These are phyloP conservation scores for Phoenix roebelenii DNA, from an alignment of 176 grass and related monocot genomes.

Conservation along the genomic window DNA sequence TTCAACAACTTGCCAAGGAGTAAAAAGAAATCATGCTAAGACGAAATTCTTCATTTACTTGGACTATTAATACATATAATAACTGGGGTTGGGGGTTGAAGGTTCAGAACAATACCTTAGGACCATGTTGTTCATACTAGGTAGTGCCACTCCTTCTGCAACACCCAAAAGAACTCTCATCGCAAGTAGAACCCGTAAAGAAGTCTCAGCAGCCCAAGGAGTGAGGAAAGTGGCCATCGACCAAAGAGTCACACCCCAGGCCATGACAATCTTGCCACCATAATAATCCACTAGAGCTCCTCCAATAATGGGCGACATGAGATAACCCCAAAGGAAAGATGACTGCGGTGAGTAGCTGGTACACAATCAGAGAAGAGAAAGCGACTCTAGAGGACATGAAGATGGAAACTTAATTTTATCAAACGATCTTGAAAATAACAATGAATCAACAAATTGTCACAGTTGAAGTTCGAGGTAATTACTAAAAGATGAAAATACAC, in stretches of 20 bases:
- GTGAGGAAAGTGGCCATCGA: conserved; percentile 86
- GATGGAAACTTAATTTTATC: too few species aligned
- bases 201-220: conserved; percentile 76
- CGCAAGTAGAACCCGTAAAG: conserved; percentile 62
- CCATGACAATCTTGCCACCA: conserved; percentile 85
- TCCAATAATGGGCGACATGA: conserved; percentile 82
- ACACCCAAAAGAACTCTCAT: conserved; percentile 71
- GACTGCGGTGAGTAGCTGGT: conserved; percentile 47
- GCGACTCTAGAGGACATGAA: background rate
- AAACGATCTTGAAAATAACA: too few species aligned
- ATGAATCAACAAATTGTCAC: too few species aligned
- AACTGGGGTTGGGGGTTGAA: background rate
- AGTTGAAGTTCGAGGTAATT: too few species aligned
- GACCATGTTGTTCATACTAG: conserved; percentile 98
- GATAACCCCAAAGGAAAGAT: conserved; percentile 95
- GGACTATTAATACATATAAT: too few species aligned
- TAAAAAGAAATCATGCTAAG: background rate
- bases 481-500: too few species aligned
- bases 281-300: conserved; percentile 87
- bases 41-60: conserved; percentile 2
- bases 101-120: conserved; percentile 52
- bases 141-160: conserved; percentile 96
- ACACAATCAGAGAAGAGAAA: conserved; percentile 12
- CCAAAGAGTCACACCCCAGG: conserved; percentile 85
- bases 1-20: conserved; percentile 2